Conservation (phyloP, 2,329 filamentous ascomycete species). For the Penicillium rolfsii region DNA sequence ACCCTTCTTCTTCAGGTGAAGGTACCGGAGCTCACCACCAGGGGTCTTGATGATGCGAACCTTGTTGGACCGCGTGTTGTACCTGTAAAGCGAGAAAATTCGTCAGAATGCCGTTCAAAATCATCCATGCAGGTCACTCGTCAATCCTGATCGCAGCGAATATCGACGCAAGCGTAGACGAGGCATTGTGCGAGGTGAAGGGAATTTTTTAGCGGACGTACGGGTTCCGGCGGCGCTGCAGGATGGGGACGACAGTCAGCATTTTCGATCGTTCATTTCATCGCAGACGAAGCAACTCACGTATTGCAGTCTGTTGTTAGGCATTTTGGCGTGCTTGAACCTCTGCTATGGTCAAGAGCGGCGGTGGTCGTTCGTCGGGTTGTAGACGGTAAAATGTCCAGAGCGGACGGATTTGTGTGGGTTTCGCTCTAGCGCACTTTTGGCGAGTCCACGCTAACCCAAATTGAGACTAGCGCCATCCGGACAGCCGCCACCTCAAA, state of each 20-base stretch:
- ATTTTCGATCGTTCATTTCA: slow-evolving; percentile 12
- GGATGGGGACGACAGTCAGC: slow-evolving; percentile 34
- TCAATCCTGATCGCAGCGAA: slow-evolving; percentile 24
- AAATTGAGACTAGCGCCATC: slow-evolving; percentile 41
- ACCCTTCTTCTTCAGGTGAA: slow-evolving; percentile 99
- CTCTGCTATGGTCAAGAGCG: slow-evolving; percentile 49
- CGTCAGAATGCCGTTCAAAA: slow-evolving; percentile 38
- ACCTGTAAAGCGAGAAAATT: slow-evolving; percentile 58
- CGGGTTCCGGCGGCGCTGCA: slow-evolving; percentile 76
- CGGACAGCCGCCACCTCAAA: slow-evolving; percentile 44
- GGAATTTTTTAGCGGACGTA: slow-evolving; percentile 56
- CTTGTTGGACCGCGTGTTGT: slow-evolving; percentile 98
- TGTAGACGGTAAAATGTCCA: slow-evolving; percentile 45
- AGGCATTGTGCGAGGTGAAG: slow-evolving; percentile 26
- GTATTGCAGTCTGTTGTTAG: slow-evolving; percentile 57
- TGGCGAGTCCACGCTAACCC: slow-evolving; percentile 47
- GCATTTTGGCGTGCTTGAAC: slow-evolving; percentile 55
- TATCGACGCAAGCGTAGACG: slow-evolving; percentile 24
- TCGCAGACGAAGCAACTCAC: slow-evolving; percentile 38
- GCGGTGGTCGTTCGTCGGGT: slow-evolving; percentile 47
- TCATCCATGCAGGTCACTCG: slow-evolving; percentile 5
- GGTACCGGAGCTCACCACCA: slow-evolving; percentile 90
- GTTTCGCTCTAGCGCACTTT: slow-evolving; percentile 44
- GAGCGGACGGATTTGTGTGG: slow-evolving; percentile 49
- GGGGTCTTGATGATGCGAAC: slow-evolving; percentile 95